phyloP scores from a whole-genome alignment of 306 rosid species.

The Cucurbita moschata region DNA sequence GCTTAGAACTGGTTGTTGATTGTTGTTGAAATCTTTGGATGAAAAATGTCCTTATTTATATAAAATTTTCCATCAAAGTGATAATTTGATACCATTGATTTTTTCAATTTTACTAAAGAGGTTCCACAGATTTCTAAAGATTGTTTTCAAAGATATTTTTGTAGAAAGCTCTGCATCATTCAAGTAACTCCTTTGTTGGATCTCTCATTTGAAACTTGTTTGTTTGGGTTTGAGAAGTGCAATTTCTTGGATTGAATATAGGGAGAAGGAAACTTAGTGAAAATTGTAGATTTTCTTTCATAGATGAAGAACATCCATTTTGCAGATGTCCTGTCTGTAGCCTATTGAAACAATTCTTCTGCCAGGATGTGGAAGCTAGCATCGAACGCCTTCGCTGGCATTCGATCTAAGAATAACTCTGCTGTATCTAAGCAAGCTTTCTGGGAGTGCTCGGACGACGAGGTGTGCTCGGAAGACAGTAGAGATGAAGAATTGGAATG shows the following conservation, averaged over 20 bases:
- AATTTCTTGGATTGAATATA: background rate
- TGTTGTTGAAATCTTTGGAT: background rate
- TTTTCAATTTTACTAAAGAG: background rate
- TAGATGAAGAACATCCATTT: background rate
- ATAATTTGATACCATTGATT: background rate
- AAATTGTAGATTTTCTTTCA: background rate
- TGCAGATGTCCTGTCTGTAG: background rate
- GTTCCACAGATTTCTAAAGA: background rate
- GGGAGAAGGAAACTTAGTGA: background rate
- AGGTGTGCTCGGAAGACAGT: conserved; percentile 59
- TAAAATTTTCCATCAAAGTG: background rate
- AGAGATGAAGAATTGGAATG: conserved; percentile 79
- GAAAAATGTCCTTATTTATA: background rate
- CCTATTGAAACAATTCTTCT: background rate
- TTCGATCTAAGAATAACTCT: conserved; percentile 47
- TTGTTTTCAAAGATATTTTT: background rate
- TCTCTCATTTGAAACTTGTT: background rate
- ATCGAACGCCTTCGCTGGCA: conserved; percentile 45
- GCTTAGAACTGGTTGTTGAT: background rate
- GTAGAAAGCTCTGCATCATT: background rate
- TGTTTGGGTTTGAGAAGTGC: background rate
- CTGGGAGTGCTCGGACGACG: conserved; percentile 75
- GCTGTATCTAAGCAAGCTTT: conserved; percentile 24
- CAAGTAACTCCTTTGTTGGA: background rate
- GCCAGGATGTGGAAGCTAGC: conserved; percentile 68